Base-by-base conservation (phyloP, 805 yeast species). In the Candida succiphila region DNA sequence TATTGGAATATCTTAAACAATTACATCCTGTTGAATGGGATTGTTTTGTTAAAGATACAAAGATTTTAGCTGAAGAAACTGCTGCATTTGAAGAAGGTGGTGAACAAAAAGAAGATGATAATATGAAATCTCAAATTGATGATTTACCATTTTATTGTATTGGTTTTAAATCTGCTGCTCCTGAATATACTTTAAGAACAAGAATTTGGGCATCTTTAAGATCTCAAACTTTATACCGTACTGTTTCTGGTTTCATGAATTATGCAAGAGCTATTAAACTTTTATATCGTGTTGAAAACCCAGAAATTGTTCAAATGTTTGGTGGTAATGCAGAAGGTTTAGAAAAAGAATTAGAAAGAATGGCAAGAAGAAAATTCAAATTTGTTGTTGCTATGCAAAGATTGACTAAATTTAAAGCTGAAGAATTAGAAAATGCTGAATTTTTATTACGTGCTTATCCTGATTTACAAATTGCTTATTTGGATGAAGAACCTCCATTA, bases 201-300 rank as follows among this genome's bases (percentile, higher is more conserved):
- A 74, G 98, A 66, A 86, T 89, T 48, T 89, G 98, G 98, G 98
- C 98, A 27, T 89, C 97, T 19, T 72, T 92, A 51, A 78, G 98
- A 63, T 82, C 96, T 27, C 98, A 89, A 68, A 92, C 98, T 24
- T 67, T 89, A 51, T 89, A 89, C 67, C 80, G 98, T 61, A 92
- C 98, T 31, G 89, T 89, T 34, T 84, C 96, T 36, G 98, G 98
- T 52, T 92, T 89, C 67, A 89, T 89, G 98, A 92, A 89, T 66
- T 89, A 89, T 58, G 82, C 96, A 21, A 80, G 96, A 60, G 97
- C 98, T 21, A 86, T 89, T 52, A 92, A 88, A 61, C 66, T 89
- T 50, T 68, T 89, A 39, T 87, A 86, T 67, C 81, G 94, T 64
- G 94, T 92, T 49, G 97, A 92, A 61, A 84, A 85, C 59, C 94